These are phyloP conservation scores for Mucor velutinosus DNA, from an alignment of 371 early-diverging fungal species.

Conservation along the genomic window DNA sequence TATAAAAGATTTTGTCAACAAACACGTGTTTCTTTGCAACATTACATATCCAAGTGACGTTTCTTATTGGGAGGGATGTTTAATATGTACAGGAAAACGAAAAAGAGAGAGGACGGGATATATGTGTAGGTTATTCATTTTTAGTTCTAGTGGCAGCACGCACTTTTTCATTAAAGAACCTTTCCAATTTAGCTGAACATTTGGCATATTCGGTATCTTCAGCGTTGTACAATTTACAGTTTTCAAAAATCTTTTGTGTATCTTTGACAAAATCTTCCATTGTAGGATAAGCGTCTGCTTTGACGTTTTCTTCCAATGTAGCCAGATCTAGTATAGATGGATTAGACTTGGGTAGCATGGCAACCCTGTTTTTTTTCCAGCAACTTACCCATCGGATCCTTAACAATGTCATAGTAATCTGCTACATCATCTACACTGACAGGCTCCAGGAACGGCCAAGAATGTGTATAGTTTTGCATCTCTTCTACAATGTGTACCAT, in stretches of 20 bases:
- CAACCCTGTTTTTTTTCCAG: background rate
- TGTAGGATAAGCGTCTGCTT: constrained; percentile 44
- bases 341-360: background rate
- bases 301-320: constrained; percentile 62
- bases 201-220: constrained; percentile 66
- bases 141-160: constrained; percentile 10
- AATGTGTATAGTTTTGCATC: constrained; percentile 74
- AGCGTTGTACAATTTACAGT: constrained; percentile 68
- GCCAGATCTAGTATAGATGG: constrained; percentile 48
- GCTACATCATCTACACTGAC: constrained; percentile 93
- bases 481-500: constrained; percentile 78
- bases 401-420: constrained; percentile 97
- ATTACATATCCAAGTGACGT: constrained; percentile 1
- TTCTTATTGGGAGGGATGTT: constrained; percentile 1
- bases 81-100: background rate
- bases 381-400: constrained; percentile 94
- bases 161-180: constrained; percentile 48
- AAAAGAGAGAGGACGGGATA: background rate
- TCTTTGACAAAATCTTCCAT: constrained; percentile 46
- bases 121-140: background rate
- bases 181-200: constrained; percentile 59
- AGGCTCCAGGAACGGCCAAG: constrained; percentile 99
- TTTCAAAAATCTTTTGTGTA: constrained; percentile 42
- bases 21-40: constrained; percentile 4
- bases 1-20: constrained; percentile 1